These are phyloP conservation scores for Senna tora DNA, from an alignment of 306 rosid genomes.

Conservation along the genomic window DNA sequence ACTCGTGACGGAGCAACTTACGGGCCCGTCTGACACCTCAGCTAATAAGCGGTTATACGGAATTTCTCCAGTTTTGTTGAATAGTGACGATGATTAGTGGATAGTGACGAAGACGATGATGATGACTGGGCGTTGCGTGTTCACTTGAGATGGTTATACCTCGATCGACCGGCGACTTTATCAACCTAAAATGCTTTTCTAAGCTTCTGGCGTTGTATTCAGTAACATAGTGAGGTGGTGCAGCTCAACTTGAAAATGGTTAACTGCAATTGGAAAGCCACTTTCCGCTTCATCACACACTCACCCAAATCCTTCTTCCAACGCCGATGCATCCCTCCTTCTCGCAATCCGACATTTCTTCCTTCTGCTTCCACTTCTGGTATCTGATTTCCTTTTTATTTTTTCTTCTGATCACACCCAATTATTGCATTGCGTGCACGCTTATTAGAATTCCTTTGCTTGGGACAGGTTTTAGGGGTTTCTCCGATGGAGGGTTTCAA, in stretches of 20 bases:
- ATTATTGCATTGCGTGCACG: not conserved
- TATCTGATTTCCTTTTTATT: slow-evolving; percentile 10
- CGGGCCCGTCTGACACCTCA: too few relatives aligned
- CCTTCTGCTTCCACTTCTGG: slow-evolving; percentile 47
- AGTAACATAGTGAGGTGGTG: not conserved
- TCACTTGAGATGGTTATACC: too few relatives aligned
- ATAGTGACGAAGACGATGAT: too few relatives aligned
- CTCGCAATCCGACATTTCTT: slow-evolving; percentile 28
- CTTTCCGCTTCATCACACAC: slow-evolving; percentile 45
- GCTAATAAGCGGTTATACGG: too few relatives aligned
- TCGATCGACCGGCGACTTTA: too few relatives aligned
- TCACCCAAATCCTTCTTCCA: slow-evolving; percentile 33
- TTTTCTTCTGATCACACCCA: not conserved
- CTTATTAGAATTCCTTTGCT: not conserved
- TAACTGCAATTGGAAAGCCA: slow-evolving; percentile 54
- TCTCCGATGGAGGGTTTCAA: slow-evolving; percentile 24
- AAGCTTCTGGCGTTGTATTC: too few relatives aligned
- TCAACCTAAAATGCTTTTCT: too few relatives aligned
- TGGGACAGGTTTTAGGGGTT: slow-evolving; percentile 16
- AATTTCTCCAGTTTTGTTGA: too few relatives aligned
- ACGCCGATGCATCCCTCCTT: slow-evolving; percentile 26
- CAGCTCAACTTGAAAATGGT: slow-evolving; percentile 40
- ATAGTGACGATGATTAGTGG: too few relatives aligned
- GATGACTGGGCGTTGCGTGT: too few relatives aligned
- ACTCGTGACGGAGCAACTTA: too few relatives aligned